Percentiles rank a stretch among this genome's conserved stretches.
Evolutionary conservation across 345 rosid species (phyloP).

Genomic region (Populus simonii): DNA sequence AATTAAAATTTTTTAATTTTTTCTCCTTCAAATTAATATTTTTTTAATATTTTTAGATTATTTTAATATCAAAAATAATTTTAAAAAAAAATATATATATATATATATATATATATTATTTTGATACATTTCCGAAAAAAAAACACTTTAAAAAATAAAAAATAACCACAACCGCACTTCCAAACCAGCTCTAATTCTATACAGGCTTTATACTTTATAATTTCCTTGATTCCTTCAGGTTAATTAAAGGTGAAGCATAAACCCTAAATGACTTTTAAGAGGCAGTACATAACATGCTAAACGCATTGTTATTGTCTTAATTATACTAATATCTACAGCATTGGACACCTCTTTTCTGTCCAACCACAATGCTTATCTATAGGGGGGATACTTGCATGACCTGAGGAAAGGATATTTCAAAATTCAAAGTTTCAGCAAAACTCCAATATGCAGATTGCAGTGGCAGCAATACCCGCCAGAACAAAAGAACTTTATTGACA

Average conservation of each 20-base stretch:
- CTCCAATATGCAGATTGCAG: neutral
- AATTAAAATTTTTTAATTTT: too few species aligned
- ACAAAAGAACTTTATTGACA: neutral
- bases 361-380: too few species aligned
- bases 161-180: too few species aligned
- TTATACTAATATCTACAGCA: too few species aligned
- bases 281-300: neutral
- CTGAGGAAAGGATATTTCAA: neutral
- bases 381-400: neutral
- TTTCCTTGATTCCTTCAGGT: neutral
- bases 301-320: neutral
- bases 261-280: neutral
- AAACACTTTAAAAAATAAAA: too few species aligned
- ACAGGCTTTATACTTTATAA: neutral
- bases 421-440: neutral
- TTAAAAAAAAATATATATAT: too few species aligned
- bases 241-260: neutral
- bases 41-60: too few species aligned
- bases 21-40: too few species aligned
- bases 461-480: neutral
- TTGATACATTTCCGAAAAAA: too few species aligned
- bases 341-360: too few species aligned
- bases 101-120: too few species aligned
- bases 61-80: too few species aligned
- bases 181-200: neutral